Evolutionary conservation across 2,329 filamentous ascomycete genomes (phyloP).

Genomic region (Fusarium guadeloupense): DNA sequence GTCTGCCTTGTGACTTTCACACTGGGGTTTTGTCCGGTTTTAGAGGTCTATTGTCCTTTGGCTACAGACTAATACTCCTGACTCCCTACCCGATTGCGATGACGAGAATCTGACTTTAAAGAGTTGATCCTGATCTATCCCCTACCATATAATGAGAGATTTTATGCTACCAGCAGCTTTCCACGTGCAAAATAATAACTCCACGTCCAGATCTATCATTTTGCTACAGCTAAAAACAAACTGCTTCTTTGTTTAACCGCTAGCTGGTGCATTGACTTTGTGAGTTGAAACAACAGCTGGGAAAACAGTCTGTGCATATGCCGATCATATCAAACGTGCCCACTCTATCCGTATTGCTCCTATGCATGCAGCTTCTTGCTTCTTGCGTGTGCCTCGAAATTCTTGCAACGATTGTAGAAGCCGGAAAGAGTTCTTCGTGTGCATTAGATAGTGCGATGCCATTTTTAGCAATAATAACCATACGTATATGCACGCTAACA

Average conservation of each 20-base stretch:
- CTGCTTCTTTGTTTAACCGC: slow-evolving; percentile 31
- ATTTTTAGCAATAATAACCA: neutral
- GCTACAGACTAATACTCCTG: too few species aligned
- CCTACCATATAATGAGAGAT: too few species aligned
- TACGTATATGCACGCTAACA: neutral
- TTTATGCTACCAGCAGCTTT: too few species aligned
- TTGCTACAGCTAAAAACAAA: slow-evolving; percentile 22
- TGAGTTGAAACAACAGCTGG: slow-evolving; percentile 38
- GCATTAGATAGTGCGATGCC: neutral
- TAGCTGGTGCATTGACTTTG: slow-evolving; percentile 29
- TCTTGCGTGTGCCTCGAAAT: neutral
- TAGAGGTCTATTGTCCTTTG: too few species aligned
- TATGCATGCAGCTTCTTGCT: neutral
- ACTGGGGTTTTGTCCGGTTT: too few species aligned
- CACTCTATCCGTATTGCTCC: slow-evolving; percentile 6
- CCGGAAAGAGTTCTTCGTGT: neutral
- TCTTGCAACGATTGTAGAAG: neutral
- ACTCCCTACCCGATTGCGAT: too few species aligned
- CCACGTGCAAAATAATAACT: too few species aligned
- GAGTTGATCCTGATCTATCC: too few species aligned
- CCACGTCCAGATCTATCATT: neutral
- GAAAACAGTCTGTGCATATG: slow-evolving; percentile 27
- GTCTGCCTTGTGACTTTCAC: too few species aligned
- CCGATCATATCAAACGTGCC: slow-evolving; percentile 24
- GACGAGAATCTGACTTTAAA: too few species aligned